Conservation (phyloP, 1,139 yeast genomes). For the Pichia sp. region DNA sequence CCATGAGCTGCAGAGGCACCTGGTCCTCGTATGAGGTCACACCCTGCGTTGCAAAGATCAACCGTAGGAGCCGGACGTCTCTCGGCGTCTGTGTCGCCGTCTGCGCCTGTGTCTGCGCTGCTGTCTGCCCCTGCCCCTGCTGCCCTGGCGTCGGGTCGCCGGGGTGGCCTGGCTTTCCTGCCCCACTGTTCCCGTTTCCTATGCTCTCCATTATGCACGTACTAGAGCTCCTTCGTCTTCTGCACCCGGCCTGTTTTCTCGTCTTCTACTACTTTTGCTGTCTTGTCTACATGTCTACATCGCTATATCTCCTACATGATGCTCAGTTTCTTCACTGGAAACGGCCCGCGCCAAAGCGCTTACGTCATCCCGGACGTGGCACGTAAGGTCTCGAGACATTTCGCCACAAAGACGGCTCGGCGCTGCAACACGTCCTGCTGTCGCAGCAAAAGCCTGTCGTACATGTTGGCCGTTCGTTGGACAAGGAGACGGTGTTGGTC, state of each 20-base stretch:
- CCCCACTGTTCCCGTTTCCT: too few relatives aligned
- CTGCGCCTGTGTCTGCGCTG: not conserved
- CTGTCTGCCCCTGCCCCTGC: not conserved
- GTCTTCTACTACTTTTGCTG: not conserved
- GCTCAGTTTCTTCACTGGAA: not conserved
- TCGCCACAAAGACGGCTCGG: not conserved
- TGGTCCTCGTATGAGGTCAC: slow-evolving; percentile 91
- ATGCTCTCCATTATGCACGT: too few relatives aligned
- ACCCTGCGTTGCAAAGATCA: slow-evolving; percentile 90
- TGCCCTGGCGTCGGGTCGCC: too few relatives aligned
- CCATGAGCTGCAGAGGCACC: slow-evolving; percentile 93
- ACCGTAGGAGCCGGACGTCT: slow-evolving; percentile 84
- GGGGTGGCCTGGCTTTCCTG: too few relatives aligned
- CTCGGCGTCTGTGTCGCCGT: slow-evolving; percentile 47
- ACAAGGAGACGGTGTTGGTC: too few relatives aligned
- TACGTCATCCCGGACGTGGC: too few relatives aligned
- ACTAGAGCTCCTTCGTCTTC: too few relatives aligned
- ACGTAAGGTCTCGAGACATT: not conserved
- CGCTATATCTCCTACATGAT: too few relatives aligned
- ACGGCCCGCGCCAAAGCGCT: too few relatives aligned
- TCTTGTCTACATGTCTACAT: not conserved
- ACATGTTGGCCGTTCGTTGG: too few relatives aligned
- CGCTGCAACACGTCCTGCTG: not conserved
- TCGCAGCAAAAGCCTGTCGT: not conserved
- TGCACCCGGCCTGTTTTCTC: too few relatives aligned